These are phyloP conservation scores for Rosa lucieae DNA, from an alignment of 306 rosid species.

Conservation along the genomic window DNA sequence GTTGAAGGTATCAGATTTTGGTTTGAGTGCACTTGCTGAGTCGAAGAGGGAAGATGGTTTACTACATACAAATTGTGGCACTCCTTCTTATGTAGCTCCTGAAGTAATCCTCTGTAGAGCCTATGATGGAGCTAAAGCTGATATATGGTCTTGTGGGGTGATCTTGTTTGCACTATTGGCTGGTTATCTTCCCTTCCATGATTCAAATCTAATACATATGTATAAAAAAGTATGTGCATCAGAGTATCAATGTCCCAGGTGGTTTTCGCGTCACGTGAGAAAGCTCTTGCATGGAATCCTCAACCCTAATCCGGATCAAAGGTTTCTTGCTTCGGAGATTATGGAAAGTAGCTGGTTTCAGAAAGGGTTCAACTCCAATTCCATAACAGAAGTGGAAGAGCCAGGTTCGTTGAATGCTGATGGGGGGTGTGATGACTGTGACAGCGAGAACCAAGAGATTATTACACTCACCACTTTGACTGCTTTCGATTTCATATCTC, in stretches of 20 bases:
- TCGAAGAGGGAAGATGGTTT: slow-evolving; percentile 40
- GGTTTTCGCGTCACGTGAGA: slow-evolving; percentile 39
- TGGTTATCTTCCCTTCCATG: slow-evolving; percentile 46
- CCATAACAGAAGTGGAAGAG: slow-evolving; percentile 9
- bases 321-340: slow-evolving; percentile 39
- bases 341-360: slow-evolving; percentile 45
- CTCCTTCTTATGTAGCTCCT: slow-evolving; percentile 61
- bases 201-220: slow-evolving; percentile 40
- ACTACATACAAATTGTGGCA: slow-evolving; percentile 55
- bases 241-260: slow-evolving; percentile 44
- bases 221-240: slow-evolving; percentile 45
- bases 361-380: slow-evolving; percentile 31
- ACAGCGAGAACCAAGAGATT: slow-evolving; percentile 22
- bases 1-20: slow-evolving; percentile 52
- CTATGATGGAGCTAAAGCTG: slow-evolving; percentile 64
- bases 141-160: slow-evolving; percentile 65
- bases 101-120: slow-evolving; percentile 45
- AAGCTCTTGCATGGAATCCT: slow-evolving; percentile 40
- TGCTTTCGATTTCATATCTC: slow-evolving; percentile 60
- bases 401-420: background rate
- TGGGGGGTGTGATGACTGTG: slow-evolving; percentile 3
- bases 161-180: slow-evolving; percentile 53
- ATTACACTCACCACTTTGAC: slow-evolving; percentile 33
- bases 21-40: slow-evolving; percentile 52
- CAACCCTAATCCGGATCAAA: slow-evolving; percentile 46